Percentiles rank a stretch among this genome's conserved stretches.
Conservation (phyloP, 2,329 filamentous ascomycete genomes). For the Blastomyces emzantsi region DNA sequence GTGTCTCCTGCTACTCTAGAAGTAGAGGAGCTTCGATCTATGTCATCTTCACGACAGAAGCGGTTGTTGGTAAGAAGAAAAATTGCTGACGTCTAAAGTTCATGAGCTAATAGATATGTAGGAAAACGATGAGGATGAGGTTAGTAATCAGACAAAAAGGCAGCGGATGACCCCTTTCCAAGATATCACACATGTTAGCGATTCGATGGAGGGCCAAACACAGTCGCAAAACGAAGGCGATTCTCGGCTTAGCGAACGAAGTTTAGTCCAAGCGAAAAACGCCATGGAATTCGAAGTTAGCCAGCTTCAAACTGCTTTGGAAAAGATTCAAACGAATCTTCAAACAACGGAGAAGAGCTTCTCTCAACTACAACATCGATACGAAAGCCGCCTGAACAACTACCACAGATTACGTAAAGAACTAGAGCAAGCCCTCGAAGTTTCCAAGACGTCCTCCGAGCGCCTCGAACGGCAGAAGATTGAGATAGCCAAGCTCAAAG, state of each 20-base stretch:
- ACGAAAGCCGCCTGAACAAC: constrained; percentile 34
- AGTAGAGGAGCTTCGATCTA: constrained; percentile 17
- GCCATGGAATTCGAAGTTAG: constrained; percentile 26
- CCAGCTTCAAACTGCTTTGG: constrained; percentile 24
- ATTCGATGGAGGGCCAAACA: constrained; percentile 26
- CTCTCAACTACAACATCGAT: constrained; percentile 35
- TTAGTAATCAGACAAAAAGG: constrained; percentile 29
- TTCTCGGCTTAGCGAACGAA: constrained; percentile 24
- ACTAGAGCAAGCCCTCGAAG: constrained; percentile 26
- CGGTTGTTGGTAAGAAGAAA: constrained; percentile 19
- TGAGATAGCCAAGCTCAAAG: constrained; percentile 34
- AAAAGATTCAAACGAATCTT: constrained; percentile 22
- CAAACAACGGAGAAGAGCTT: constrained; percentile 29
- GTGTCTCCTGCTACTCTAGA: constrained; percentile 19
- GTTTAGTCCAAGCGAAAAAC: constrained; percentile 25
- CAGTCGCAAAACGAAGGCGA: constrained; percentile 24
- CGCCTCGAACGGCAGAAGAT: constrained; percentile 27
- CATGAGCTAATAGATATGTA: constrained; percentile 11
- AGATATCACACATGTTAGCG: constrained; percentile 30
- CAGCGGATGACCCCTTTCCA: constrained; percentile 30
- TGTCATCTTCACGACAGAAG: constrained; percentile 22
- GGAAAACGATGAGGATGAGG: constrained; percentile 24
- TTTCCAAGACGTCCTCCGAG: constrained; percentile 24
- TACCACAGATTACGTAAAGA: constrained; percentile 31
- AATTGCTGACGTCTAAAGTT: neutral